Conservation (phyloP, 148 eudicot species). For the Camellia sinensis region DNA sequence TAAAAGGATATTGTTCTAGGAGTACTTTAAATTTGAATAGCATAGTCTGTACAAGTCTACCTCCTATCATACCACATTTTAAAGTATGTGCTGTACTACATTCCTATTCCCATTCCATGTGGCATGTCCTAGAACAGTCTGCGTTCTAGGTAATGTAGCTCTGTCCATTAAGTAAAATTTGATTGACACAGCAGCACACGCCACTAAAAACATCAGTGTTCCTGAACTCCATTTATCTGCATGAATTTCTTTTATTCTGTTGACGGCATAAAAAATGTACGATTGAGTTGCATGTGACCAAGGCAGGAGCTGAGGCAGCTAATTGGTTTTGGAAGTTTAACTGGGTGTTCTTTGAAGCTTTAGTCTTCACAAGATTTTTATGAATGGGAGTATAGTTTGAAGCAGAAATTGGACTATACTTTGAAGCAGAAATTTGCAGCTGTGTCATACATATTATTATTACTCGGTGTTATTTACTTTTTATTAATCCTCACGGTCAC, state of each 20-base stretch:
- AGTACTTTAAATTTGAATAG: too few relatives aligned
- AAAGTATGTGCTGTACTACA: too few relatives aligned
- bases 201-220: neutral
- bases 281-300: neutral
- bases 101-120: too few relatives aligned
- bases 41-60: too few relatives aligned
- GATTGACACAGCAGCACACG: neutral
- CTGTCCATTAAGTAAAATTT: neutral
- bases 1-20: too few relatives aligned
- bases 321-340: neutral
- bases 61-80: too few relatives aligned
- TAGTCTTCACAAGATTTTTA: conserved; percentile 4
- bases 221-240: neutral
- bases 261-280: neutral
- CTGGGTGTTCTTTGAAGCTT: neutral
- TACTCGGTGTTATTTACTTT: conserved; percentile 3
- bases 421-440: neutral
- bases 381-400: neutral
- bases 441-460: too few relatives aligned
- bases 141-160: neutral
- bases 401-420: neutral
- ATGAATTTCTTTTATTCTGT: neutral
- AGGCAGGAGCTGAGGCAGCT: neutral
- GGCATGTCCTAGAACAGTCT: too few relatives aligned
- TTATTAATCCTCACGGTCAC: neutral